Evolutionary conservation across 2,329 filamentous ascomycete species (phyloP).

Genomic region (Talaromyces albobiverticillius): DNA sequence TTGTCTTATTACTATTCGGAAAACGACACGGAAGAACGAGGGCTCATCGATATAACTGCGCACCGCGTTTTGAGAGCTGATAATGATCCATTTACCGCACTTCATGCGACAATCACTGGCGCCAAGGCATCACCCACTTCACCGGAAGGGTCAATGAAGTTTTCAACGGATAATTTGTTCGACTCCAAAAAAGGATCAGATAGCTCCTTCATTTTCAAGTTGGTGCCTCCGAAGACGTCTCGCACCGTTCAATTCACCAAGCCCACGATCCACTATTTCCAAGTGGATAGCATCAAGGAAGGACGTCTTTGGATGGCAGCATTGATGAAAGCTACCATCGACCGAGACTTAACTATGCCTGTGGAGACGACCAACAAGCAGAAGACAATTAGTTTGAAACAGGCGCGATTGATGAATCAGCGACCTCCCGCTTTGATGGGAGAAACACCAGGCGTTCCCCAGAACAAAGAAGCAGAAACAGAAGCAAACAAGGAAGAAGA

Average conservation of each 20-base stretch:
- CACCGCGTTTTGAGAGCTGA: constrained; percentile 95
- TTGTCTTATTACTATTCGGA: constrained; percentile 96
- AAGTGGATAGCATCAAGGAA: constrained; percentile 83
- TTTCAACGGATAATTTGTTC: constrained; percentile 30
- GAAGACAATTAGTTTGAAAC: constrained; percentile 89
- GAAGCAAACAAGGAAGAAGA: constrained; percentile 20
- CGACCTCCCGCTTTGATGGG: constrained; percentile 84
- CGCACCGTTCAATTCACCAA: constrained; percentile 97
- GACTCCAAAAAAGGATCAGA: constrained; percentile 29
- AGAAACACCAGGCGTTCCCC: constrained; percentile 22
- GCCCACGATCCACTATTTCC: constrained; percentile 95
- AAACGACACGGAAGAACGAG: constrained; percentile 86
- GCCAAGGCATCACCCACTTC: constrained; percentile 67
- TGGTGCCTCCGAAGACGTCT: constrained; percentile 85
- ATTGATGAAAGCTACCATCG: constrained; percentile 97
- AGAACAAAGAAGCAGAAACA: constrained; percentile 17
- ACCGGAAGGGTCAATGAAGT: constrained; percentile 36
- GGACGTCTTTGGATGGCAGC: constrained; percentile 97
- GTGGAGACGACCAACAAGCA: constrained; percentile 94
- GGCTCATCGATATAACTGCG: constrained; percentile 94
- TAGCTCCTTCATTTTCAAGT: constrained; percentile 91
- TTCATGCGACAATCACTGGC: constrained; percentile 89
- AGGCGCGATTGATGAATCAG: constrained; percentile 83
- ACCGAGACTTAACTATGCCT: constrained; percentile 73
- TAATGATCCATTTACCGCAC: constrained; percentile 81